Percentiles rank a stretch among this genome's conserved stretches.
Conservation (phyloP, 805 yeast genomes). For the Priceomyces haplophilus region DNA sequence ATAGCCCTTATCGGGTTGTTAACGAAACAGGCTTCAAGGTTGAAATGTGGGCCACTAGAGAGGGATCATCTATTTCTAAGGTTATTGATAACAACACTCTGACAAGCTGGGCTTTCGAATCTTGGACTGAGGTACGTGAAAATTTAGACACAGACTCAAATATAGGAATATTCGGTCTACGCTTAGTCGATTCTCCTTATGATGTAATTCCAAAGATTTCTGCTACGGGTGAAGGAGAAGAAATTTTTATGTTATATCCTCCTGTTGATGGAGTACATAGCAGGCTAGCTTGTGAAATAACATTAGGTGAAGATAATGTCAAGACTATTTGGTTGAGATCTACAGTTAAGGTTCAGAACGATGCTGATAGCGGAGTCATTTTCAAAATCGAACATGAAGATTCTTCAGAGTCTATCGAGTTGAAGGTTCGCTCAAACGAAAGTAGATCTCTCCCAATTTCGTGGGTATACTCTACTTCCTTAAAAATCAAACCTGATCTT, state of each 20-base stretch:
- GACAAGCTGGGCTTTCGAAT: conserved; percentile 89
- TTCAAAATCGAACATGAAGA: conserved; percentile 37
- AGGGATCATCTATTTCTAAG: conserved; percentile 19
- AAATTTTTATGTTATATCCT: conserved; percentile 65
- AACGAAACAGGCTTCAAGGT: conserved; percentile 85
- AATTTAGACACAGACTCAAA: conserved; percentile 63
- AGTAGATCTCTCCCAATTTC: conserved; percentile 72
- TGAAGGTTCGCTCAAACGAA: conserved; percentile 50
- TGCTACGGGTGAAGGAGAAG: conserved; percentile 81
- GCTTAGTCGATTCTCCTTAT: conserved; percentile 54
- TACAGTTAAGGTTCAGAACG: conserved; percentile 65
- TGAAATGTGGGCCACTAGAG: conserved; percentile 75
- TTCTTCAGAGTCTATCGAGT: conserved; percentile 20
- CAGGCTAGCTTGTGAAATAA: conserved; percentile 69
- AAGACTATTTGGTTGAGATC: conserved; percentile 79
- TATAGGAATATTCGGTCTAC: conserved; percentile 61
- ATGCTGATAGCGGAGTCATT: conserved; percentile 53
- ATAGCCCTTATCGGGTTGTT: conserved; percentile 73
- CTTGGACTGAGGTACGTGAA: conserved; percentile 86
- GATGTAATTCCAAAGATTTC: conserved; percentile 54
- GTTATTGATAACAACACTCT: conserved; percentile 46
- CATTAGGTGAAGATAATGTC: conserved; percentile 69
- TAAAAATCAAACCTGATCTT: conserved; percentile 62
- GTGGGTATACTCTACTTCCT: conserved; percentile 53
- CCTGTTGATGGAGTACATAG: conserved; percentile 61